phyloP scores from a whole-genome alignment of 202 grass and related monocot genomes.

The Dendrocalamus latiflorus region DNA sequence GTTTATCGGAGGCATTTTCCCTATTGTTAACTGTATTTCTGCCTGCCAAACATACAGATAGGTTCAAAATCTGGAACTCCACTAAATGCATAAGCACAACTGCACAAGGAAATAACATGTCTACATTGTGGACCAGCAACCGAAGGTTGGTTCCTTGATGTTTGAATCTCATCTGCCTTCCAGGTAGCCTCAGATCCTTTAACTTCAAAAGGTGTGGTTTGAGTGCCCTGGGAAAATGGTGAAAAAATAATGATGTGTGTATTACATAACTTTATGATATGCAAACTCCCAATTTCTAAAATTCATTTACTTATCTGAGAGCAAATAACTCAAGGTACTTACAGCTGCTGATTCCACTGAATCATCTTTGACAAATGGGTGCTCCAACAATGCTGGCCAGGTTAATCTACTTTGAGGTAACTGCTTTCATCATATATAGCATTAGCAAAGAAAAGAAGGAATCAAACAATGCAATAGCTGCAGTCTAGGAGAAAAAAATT shows the following conservation, averaged over 20 bases:
- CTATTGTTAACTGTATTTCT: conserved; percentile 27
- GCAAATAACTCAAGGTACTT: too few species aligned
- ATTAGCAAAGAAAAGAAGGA: conserved; percentile 32
- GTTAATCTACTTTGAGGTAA: conserved; percentile 84
- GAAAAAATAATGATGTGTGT: too few species aligned
- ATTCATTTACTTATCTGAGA: too few species aligned
- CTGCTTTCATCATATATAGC: conserved; percentile 44
- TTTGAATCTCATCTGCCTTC: conserved; percentile 31
- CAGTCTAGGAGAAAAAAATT: background rate
- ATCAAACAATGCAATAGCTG: conserved; percentile 23
- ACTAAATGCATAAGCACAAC: background rate
- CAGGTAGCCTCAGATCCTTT: conserved; percentile 26
- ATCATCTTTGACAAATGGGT: too few species aligned
- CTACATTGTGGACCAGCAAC: conserved; percentile 33
- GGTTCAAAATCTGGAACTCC: background rate
- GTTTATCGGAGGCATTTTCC: conserved; percentile 28
- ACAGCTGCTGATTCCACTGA: too few species aligned
- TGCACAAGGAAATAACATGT: background rate
- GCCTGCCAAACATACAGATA: conserved; percentile 36
- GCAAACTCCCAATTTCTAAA: too few species aligned
- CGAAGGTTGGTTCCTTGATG: conserved; percentile 29
- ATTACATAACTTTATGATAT: too few species aligned
- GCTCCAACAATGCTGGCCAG: conserved; percentile 86
- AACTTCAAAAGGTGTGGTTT: too few species aligned
- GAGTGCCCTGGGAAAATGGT: too few species aligned